A percentile compares a stretch with the other conserved stretches of the same genome.
phyloP scores from a whole-genome alignment of 2,329 filamentous ascomycete genomes.

The Diaporthe citrichinensis region DNA sequence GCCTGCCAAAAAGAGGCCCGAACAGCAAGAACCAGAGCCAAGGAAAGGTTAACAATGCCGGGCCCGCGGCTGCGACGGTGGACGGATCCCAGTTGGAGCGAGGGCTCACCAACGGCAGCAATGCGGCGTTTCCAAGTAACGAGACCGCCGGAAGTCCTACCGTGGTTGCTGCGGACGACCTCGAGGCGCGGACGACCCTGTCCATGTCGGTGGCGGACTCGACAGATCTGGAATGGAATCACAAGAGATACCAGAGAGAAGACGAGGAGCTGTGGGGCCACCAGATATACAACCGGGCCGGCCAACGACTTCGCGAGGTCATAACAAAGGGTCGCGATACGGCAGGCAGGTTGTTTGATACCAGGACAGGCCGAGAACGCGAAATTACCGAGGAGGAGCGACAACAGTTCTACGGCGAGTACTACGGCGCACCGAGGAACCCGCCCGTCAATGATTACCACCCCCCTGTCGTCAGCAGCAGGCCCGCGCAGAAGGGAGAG shows the following conservation, averaged over 20 bases:
- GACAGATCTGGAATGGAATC: slow-evolving; percentile 75
- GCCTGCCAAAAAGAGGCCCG: slow-evolving; percentile 73
- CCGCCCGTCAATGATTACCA: slow-evolving; percentile 90
- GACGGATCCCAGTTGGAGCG: slow-evolving; percentile 53
- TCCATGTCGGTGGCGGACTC: slow-evolving; percentile 54
- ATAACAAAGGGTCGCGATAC: slow-evolving; percentile 71
- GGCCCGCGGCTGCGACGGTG: slow-evolving; percentile 58
- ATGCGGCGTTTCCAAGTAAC: slow-evolving; percentile 51
- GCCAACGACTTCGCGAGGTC: slow-evolving; percentile 70
- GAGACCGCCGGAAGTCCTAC: slow-evolving; percentile 59
- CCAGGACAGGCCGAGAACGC: slow-evolving; percentile 66
- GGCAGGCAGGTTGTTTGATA: slow-evolving; percentile 67
- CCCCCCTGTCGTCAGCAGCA: slow-evolving; percentile 85
- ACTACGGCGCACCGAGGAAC: slow-evolving; percentile 72
- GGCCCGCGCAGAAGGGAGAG: slow-evolving; percentile 76
- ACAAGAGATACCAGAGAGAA: slow-evolving; percentile 84
- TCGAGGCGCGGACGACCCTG: slow-evolving; percentile 55
- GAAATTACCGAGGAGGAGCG: slow-evolving; percentile 64
- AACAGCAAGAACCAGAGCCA: slow-evolving; percentile 70
- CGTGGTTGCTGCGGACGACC: slow-evolving; percentile 60
- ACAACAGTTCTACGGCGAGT: slow-evolving; percentile 74
- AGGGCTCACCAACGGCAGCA: slow-evolving; percentile 46
- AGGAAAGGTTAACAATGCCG: slow-evolving; percentile 71
- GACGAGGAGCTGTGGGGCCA: slow-evolving; percentile 90
- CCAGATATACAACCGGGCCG: slow-evolving; percentile 63